These are phyloP conservation scores for Venturiaceae sp. DNA, from an alignment of 2,329 filamentous ascomycete genomes.

Conservation along the genomic window DNA sequence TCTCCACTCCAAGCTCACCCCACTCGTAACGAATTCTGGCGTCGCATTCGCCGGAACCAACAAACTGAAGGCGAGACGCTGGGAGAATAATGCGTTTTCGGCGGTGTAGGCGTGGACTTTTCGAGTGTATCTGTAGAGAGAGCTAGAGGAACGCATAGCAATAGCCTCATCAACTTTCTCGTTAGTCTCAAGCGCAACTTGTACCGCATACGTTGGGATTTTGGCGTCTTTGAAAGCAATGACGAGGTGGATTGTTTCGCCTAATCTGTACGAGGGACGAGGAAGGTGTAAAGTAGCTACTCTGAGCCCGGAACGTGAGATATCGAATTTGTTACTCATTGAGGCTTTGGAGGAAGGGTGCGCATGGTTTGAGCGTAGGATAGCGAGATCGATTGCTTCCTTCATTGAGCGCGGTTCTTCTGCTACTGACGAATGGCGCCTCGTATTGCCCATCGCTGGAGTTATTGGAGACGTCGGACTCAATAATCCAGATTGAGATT, in stretches of 20 bases:
- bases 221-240: conserved; percentile 66
- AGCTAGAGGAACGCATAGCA: conserved; percentile 75
- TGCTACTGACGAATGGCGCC: conserved; percentile 39
- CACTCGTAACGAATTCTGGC: conserved; percentile 85
- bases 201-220: conserved; percentile 76
- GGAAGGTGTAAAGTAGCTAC: conserved; percentile 86
- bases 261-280: conserved; percentile 78
- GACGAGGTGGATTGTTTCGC: conserved; percentile 74
- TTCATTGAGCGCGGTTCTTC: conserved; percentile 57
- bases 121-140: conserved; percentile 77
- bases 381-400: conserved; percentile 84
- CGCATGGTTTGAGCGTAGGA: conserved; percentile 62
- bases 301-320: conserved; percentile 81
- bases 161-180: conserved; percentile 75
- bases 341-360: conserved; percentile 46
- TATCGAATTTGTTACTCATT: conserved; percentile 64
- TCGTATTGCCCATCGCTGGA: conserved; percentile 44
- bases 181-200: conserved; percentile 73
- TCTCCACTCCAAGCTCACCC: conserved; percentile 80
- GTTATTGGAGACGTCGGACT: conserved; percentile 65
- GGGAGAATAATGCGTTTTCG: conserved; percentile 74
- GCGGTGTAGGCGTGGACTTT: conserved; percentile 69
- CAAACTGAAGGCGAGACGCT: conserved; percentile 69
- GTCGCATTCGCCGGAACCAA: conserved; percentile 77
- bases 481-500: conserved; percentile 45